Conservation (phyloP, 257 asterid species). For the Lantana camara region DNA sequence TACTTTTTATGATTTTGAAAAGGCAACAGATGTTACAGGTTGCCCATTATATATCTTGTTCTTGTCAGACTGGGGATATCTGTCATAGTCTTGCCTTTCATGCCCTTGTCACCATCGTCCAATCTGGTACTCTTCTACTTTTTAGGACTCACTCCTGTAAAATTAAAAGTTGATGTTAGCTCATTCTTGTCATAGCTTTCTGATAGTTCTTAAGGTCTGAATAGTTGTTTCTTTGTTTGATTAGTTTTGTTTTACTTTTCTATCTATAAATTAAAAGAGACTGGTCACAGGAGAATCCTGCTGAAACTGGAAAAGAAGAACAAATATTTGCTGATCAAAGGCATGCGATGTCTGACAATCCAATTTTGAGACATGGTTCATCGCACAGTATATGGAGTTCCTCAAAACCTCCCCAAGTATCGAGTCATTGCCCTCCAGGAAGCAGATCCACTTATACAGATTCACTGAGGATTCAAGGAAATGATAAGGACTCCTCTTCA, state of each 20-base stretch:
- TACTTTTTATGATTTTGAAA: not conserved
- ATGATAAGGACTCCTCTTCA: slow-evolving; percentile 18
- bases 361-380: slow-evolving; percentile 28
- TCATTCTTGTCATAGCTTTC: slow-evolving; percentile 13
- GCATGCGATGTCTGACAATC: slow-evolving; percentile 22
- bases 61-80: not conserved
- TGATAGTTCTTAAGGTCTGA: slow-evolving; percentile 2
- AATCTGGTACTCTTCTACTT: slow-evolving; percentile 4
- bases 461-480: slow-evolving; percentile 21
- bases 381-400: slow-evolving; percentile 23
- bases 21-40: not conserved
- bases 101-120: not conserved
- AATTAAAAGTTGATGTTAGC: not conserved
- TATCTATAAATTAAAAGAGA: slow-evolving; percentile 11
- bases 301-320: slow-evolving; percentile 34
- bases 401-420: slow-evolving; percentile 23
- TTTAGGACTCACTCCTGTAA: not conserved
- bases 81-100: not conserved
- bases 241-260: slow-evolving; percentile 19
- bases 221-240: not conserved
- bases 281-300: slow-evolving; percentile 46
- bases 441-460: slow-evolving; percentile 19
- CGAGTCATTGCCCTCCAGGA: slow-evolving; percentile 14
- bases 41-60: slow-evolving; percentile 6
- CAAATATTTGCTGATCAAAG: slow-evolving; percentile 20